Evolutionary conservation across 805 yeast genomes (phyloP), one percentile per base, ranked within the genome.

Genomic region (Wickerhamiella azymoides): DNA sequence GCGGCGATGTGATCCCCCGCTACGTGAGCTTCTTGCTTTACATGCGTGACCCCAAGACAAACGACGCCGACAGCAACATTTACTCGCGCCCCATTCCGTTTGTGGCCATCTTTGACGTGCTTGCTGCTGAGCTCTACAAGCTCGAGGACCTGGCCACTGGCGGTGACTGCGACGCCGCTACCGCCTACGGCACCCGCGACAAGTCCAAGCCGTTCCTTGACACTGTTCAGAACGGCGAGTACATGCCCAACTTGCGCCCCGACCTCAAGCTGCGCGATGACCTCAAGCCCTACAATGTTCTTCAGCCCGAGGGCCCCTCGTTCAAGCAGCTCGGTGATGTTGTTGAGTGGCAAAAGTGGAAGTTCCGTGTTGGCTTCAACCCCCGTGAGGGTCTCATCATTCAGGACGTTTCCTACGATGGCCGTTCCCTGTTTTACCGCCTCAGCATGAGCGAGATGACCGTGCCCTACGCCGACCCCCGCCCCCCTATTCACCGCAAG

Each of bases 231-330:
- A 68, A 74, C 46, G 79, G 76, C 45, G 88, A 81, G 62, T 81
- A 81, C 64, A 81, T 79, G 59, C 82, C 86, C 43, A 84, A 78
- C 46, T 67, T 80, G 56, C 55, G 55, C n/a, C 72, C 71, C 51
- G 79, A 77, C 39, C 77, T 72, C 56, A 49, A 61, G 32, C 48
- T 61, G 27, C 73, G 84, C 64, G 76, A 70, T 21, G 79, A 73
- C 32, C 68, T 80, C 54, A 81, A 80, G 63, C 89, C 92, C 40
- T 71, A 80, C 59, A 62, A 79, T 50, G 71, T 80, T 80, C 78
- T 65, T 80, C 93, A 82, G 65, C 89, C 92, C 43, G 88, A 83
- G 55, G 93, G 93, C 52, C 76, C 86, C n/a, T 77, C 84, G 1
- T 82, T 79, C 66, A 55, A 68, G 19, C 64, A 74, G 35, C 68